Evolutionary conservation across 192 early-diverging fungal genomes (phyloP).

Genomic region (Coemansia sp.): DNA sequence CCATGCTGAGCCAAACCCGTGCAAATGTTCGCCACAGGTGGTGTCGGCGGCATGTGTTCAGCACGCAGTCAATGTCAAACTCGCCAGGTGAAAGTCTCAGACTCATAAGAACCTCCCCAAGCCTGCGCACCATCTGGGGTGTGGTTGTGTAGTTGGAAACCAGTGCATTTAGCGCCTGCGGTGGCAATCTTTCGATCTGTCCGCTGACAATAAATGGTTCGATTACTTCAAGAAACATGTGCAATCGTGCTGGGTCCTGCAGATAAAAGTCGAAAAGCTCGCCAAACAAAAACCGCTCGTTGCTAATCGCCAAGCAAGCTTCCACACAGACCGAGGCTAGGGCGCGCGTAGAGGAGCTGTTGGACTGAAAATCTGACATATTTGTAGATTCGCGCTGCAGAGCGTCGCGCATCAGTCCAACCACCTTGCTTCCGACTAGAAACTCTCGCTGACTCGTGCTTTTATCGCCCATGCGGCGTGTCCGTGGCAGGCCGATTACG

Average conservation of each 20-base stretch:
- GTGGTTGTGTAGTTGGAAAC: conserved; percentile 31
- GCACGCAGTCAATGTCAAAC: conserved; percentile 49
- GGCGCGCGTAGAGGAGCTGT: conserved; percentile 24
- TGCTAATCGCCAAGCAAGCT: conserved; percentile 36
- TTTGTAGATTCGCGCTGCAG: conserved; percentile 16
- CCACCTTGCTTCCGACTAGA: conserved; percentile 35
- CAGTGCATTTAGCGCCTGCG: conserved; percentile 46
- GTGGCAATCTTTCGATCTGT: conserved; percentile 27
- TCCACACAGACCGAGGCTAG: conserved; percentile 33
- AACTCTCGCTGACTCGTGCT: conserved; percentile 16
- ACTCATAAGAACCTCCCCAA: conserved; percentile 37
- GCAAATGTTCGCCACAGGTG: conserved; percentile 54
- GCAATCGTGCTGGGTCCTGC: neutral
- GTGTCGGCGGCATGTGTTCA: conserved; percentile 37
- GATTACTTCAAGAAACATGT: conserved; percentile 33
- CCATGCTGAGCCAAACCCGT: conserved; percentile 51
- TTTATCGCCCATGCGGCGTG: conserved; percentile 13
- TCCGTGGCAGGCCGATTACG: conserved; percentile 41
- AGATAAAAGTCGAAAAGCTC: conserved; percentile 43
- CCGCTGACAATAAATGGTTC: conserved; percentile 53
- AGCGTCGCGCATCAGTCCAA: conserved; percentile 31
- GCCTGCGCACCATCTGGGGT: conserved; percentile 29
- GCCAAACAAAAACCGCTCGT: conserved; percentile 28
- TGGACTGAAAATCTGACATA: neutral
- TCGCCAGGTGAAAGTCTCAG: conserved; percentile 40